Conservation (phyloP, 345 rosid genomes). For the Eutrema heterophyllum region DNA sequence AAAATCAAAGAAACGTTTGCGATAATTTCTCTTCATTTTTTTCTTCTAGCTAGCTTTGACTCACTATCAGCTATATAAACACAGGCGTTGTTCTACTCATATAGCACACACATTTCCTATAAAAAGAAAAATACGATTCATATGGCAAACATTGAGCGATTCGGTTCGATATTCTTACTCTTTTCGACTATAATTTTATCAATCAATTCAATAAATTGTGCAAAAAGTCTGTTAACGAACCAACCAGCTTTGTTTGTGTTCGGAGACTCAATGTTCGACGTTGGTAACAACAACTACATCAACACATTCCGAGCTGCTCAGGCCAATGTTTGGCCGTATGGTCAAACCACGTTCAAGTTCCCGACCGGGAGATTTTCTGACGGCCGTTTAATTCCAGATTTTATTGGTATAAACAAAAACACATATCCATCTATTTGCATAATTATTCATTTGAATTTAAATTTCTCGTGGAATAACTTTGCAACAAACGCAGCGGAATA, state of each 20-base stretch:
- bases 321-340: constrained; percentile 42
- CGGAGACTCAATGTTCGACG: constrained; percentile 47
- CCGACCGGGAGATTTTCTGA: constrained; percentile 43
- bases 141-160: constrained; percentile 10
- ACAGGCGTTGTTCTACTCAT: background rate
- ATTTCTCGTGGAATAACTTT: background rate
- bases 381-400: constrained; percentile 45
- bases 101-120: background rate
- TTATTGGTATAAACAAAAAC: constrained; percentile 29
- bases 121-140: background rate
- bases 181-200: background rate
- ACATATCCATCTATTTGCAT: too few species aligned
- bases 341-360: constrained; percentile 35
- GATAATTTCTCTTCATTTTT: background rate
- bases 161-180: constrained; percentile 1
- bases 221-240: constrained; percentile 7
- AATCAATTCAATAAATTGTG: constrained; percentile 1
- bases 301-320: constrained; percentile 21
- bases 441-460: background rate
- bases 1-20: constrained; percentile 1
- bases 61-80: background rate
- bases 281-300: constrained; percentile 44
- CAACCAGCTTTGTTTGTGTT: constrained; percentile 38
- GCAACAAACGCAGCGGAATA: constrained; percentile 13
- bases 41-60: background rate